phyloP scores from a whole-genome alignment of 208 protist genomes.

The Leishmania aethiopica region DNA sequence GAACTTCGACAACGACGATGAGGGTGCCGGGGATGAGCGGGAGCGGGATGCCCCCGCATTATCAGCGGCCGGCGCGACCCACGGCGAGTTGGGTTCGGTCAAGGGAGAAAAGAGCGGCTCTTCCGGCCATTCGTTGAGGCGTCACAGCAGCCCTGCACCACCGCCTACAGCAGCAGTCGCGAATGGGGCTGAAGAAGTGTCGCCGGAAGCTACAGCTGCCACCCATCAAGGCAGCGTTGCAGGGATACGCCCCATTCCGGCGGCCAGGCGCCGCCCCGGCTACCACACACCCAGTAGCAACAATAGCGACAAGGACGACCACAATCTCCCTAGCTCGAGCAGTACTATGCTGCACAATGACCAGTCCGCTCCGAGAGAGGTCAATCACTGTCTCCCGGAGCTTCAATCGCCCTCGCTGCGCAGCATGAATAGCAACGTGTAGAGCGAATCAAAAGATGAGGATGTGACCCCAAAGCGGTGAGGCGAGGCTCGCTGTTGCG shows the following conservation, averaged over 20 bases:
- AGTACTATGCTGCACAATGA: background rate
- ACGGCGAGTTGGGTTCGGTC: background rate
- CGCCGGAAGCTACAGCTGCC: background rate
- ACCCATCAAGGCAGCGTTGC: background rate
- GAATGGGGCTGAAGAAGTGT: background rate
- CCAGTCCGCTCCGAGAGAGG: background rate
- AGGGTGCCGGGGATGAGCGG: slow-evolving; percentile 16
- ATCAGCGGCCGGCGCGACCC: background rate
- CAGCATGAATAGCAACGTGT: slow-evolving; percentile 33
- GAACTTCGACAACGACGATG: slow-evolving; percentile 51
- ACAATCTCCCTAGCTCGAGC: background rate
- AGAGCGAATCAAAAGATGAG: slow-evolving; percentile 17
- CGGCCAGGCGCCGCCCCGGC: background rate
- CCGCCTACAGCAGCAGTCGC: background rate
- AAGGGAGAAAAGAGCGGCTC: background rate
- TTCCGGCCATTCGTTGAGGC: background rate
- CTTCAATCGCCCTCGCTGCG: slow-evolving; percentile 22
- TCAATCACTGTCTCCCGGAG: slow-evolving; percentile 9
- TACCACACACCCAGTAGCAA: background rate
- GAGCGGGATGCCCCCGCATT: background rate
- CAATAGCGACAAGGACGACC: background rate
- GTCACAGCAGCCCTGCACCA: background rate
- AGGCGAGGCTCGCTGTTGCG: background rate
- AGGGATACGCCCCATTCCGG: background rate
- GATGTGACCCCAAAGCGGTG: slow-evolving; percentile 3